phyloP scores from a whole-genome alignment of 2,329 filamentous ascomycete species.

The Graphiopsis chlorocephala region DNA sequence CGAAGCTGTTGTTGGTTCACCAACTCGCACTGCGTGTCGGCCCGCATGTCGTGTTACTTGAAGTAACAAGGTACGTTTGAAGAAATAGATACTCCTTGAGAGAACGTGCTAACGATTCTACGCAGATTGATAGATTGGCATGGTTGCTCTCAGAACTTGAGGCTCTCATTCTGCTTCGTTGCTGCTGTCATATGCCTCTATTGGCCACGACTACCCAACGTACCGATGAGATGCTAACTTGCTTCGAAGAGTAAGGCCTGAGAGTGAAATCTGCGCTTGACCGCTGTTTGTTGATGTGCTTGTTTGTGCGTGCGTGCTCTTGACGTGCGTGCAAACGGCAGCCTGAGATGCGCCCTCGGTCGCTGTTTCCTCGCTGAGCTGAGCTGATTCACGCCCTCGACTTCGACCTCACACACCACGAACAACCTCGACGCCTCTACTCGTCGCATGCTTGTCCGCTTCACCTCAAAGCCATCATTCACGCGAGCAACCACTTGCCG shows the following conservation, averaged over 20 bases:
- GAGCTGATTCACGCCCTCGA: not conserved
- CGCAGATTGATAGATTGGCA: too few species aligned
- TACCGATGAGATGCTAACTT: not conserved
- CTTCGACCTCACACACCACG: not conserved
- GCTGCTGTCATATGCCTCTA: not conserved
- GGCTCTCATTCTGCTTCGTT: not conserved
- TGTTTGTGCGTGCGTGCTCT: not conserved
- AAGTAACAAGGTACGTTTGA: not conserved
- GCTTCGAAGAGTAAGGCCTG: not conserved
- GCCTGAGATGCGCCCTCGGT: not conserved
- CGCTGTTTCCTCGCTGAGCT: not conserved
- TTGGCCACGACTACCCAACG: too few species aligned
- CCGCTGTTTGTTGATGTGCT: not conserved
- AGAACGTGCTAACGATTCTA: not conserved
- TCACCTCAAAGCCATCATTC: not conserved
- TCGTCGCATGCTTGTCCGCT: not conserved
- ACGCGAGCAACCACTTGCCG: not conserved
- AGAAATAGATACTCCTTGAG: not conserved
- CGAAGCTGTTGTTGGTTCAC: not conserved
- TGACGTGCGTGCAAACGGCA: not conserved
- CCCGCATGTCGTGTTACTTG: not conserved
- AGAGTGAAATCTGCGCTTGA: not conserved
- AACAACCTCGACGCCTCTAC: not conserved
- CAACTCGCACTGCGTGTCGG: not conserved
- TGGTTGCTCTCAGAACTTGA: too few species aligned